phyloP scores from a whole-genome alignment of 208 protist genomes.

The Trypanosoma mega region DNA sequence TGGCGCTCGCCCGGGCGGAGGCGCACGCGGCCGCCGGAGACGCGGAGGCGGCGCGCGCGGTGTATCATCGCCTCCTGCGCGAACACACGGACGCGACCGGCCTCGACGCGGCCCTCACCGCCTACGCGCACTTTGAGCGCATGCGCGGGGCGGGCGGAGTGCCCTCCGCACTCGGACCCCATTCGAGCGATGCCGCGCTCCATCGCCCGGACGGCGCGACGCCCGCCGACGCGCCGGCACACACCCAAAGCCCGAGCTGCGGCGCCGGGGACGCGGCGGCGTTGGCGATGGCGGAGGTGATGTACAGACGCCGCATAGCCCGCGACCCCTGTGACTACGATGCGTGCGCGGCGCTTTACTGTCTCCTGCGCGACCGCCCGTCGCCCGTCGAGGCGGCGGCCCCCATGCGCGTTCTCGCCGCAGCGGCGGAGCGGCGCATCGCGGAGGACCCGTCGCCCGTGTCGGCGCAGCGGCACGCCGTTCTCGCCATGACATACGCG shows the following conservation, averaged over 20 bases:
- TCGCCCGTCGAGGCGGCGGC: no score
- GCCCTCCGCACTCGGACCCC: no score
- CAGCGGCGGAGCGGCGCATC: slow-evolving; percentile 10
- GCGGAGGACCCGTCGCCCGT: slow-evolving; percentile 28
- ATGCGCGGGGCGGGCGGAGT: slow-evolving; percentile 38
- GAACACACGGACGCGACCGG: slow-evolving; percentile 27
- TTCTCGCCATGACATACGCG: slow-evolving; percentile 76
- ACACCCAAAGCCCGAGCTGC: background rate
- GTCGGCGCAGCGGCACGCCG: slow-evolving; percentile 62
- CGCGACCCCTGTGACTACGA: slow-evolving; percentile 59
- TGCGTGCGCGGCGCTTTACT: slow-evolving; percentile 69
- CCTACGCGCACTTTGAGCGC: slow-evolving; percentile 70
- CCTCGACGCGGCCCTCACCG: slow-evolving; percentile 53
- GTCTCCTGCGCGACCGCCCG: slow-evolving; percentile 49
- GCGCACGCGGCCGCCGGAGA: slow-evolving; percentile 30
- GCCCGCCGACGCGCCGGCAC: no score
- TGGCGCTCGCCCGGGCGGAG: slow-evolving; percentile 73
- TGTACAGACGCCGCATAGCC: slow-evolving; percentile 60
- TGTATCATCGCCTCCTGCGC: slow-evolving; percentile 57
- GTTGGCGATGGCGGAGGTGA: slow-evolving; percentile 40
- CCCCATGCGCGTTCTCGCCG: background rate
- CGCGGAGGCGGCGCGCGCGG: slow-evolving; percentile 38
- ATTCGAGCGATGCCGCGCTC: no score
- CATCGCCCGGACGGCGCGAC: no score
- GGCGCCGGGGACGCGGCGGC: slow-evolving; percentile 30